phyloP scores from a whole-genome alignment of 345 rosid species.

The Gossypium mustelinum region DNA sequence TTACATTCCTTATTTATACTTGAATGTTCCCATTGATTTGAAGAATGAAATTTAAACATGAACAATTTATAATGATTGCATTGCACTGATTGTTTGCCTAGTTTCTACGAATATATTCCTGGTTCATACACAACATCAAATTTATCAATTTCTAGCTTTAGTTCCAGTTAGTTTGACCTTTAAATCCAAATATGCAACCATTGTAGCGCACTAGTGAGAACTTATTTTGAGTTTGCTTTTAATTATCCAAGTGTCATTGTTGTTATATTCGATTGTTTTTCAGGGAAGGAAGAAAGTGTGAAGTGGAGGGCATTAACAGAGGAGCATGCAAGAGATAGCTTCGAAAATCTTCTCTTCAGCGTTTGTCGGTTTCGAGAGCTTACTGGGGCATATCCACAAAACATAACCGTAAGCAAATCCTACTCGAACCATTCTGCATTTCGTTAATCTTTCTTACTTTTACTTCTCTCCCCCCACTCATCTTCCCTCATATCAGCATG shows the following conservation, averaged over 20 bases:
- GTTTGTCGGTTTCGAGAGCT: constrained; percentile 92
- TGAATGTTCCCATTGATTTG: constrained; percentile 4
- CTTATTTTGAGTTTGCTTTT: neutral
- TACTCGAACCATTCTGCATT: neutral
- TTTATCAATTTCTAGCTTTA: neutral
- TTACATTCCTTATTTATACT: neutral
- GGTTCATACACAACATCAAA: neutral
- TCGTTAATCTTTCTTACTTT: neutral
- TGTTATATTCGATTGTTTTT: constrained; percentile 20
- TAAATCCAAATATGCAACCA: neutral
- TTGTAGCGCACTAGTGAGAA: neutral
- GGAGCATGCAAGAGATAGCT: constrained; percentile 98
- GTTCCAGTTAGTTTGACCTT: neutral
- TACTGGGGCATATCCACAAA: constrained; percentile 79
- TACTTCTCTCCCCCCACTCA: neutral
- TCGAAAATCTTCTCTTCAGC: constrained; percentile 93
- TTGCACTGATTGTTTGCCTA: neutral
- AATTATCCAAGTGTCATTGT: neutral
- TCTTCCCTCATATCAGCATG: neutral
- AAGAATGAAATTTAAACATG: neutral
- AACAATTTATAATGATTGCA: neutral
- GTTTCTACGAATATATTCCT: neutral
- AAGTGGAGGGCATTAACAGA: constrained; percentile 82
- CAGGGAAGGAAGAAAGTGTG: constrained; percentile 70
- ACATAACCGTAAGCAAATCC: constrained; percentile 68